Percentiles rank a stretch among this genome's conserved stretches.
Evolutionary conservation across 2,329 filamentous ascomycete species (phyloP).

Genomic region (Cercospora citrullina): DNA sequence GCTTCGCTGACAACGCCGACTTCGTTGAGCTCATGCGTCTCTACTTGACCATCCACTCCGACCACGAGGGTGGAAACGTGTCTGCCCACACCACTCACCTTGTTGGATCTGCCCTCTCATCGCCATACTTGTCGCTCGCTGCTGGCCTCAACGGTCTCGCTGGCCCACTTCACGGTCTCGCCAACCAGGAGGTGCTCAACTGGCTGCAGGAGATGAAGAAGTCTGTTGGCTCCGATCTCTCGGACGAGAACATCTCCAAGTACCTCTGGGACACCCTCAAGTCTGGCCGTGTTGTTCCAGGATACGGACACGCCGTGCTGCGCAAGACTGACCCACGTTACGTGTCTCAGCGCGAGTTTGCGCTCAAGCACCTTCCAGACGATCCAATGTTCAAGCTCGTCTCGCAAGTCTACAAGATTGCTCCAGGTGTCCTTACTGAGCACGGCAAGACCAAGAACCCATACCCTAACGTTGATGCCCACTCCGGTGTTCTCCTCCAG

Average conservation of each 20-base stretch:
- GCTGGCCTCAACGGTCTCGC: conserved; percentile 98
- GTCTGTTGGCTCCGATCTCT: conserved; percentile 86
- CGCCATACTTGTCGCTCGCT: conserved; percentile 92
- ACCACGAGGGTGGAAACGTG: conserved; percentile 99
- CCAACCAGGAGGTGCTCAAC: conserved; percentile 99
- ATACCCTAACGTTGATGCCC: conserved; percentile 96
- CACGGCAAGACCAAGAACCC: conserved; percentile 99
- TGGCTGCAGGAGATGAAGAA: conserved; percentile 99
- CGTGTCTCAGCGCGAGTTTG: conserved; percentile 96
- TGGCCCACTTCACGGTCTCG: conserved; percentile 95
- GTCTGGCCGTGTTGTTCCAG: conserved; percentile 90
- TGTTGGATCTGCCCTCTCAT: conserved; percentile 94
- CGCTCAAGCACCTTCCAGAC: conserved; percentile 86
- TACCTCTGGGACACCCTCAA: conserved; percentile 99
- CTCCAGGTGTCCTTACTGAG: conserved; percentile 94
- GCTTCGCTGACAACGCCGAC: conserved; percentile 91
- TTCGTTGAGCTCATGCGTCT: conserved; percentile 98
- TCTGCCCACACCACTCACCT: conserved; percentile 97
- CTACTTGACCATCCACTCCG: conserved; percentile 99
- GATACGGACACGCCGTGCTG: conserved; percentile 97
- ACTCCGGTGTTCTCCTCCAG: conserved; percentile 98
- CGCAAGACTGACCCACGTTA: conserved; percentile 99
- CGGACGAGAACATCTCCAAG: conserved; percentile 93
- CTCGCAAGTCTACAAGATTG: conserved; percentile 99
- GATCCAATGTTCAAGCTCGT: conserved; percentile 99